Base-by-base conservation (phyloP, 2,329 filamentous ascomycete genomes). In the Colletotrichum godetiae region DNA sequence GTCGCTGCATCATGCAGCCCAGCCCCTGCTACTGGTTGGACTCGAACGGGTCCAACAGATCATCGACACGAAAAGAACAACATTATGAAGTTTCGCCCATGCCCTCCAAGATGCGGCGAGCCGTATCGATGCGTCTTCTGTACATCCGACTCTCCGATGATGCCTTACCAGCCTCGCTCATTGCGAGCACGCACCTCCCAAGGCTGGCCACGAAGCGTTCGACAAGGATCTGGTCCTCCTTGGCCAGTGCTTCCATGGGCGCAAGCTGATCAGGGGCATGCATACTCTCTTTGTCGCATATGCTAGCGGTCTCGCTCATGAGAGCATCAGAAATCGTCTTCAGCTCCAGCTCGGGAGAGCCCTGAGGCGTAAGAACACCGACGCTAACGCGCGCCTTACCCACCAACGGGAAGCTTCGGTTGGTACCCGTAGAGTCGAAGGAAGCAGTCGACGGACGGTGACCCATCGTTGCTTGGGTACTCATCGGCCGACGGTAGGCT, bases 101-200 rank as follows among this genome's bases (percentile, higher is more conserved):
- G 5, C 94, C 94, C 76, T 96, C 94, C 35, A 97, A 85, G 4
- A 94, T 88, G 65, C 90, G 88, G 73, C 92, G 90, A 5, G 95
- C 95, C 65, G 91, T 90, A 76, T 97, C 94, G 63, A 98, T 87
- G 76, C 93, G 88, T 75, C 93, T 86, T 73, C 94, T 87, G 81
- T 93, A 91, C 72, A 92, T 86, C 67, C 91, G 87, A 62, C 88
- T 88, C 76, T 94, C 89, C 74, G 89, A 83, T 77, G 87, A 87
- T 71, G 88, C 83, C 75, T 84, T 83, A 75, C 89, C 85, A 64
- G 86, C 82, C 82, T 93, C 86, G 71, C 88, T 85, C 74, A 92
- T 77, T 35, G 86, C 89, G 10, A 92, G 79, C 1, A 92, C 89
- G 72, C 90, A 92, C 75, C 87, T 86, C 15, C 90, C 90, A 0